Base-by-base conservation (phyloP, 2,329 filamentous ascomycete genomes). In the Fusarium papillatum region DNA sequence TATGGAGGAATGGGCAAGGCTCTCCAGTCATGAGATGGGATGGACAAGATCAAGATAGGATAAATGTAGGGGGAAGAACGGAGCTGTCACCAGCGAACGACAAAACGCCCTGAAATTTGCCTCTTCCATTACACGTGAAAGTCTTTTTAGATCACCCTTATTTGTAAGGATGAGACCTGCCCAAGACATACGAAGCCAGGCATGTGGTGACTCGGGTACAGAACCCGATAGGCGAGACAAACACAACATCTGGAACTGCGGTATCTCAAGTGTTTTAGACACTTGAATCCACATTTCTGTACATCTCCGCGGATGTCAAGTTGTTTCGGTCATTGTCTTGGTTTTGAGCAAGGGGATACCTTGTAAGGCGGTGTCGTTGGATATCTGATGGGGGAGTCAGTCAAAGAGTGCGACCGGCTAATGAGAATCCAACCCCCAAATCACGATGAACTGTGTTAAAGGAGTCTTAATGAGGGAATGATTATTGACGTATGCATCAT, bases 1-100 rank as follows among this genome's bases (percentile, higher is more conserved):
- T 87, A 84, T 68, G 90, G 89, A 19, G 89, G 89, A 10, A 89
- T 90, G 87, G 86, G 85, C 50, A 86, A 89, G 84, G 85, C 88
- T n/a, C 81, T 91, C 72, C 88, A 91, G 81, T 41, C 36, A 48
- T 79, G 24, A 75, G 48, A 11, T 34, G 7, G 6, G 19, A 41
- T 7, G 29, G 24, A n/a, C 26, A 57, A 11, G 24, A 29, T 36
- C 19, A 34, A 16, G 29, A 34, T 34, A 57, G 50, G 53, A 57
- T 22, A 57, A 36, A 7, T 16, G 14, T n/a, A 13, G 11, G 19
- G n/a, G 9, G 59, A 69, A 59, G 8, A 73, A 66, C 26, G 19
- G 63, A 43, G 29, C 17, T 66, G 38, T 36, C 53, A 57, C 53
- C 53, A 36, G 53, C 53, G 8, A 57, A 57, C 7, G n/a, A 36